Percentiles rank a stretch among this genome's conserved stretches.
Conservation (phyloP, 208 protist genomes). For the Leishmania aethiopica region DNA sequence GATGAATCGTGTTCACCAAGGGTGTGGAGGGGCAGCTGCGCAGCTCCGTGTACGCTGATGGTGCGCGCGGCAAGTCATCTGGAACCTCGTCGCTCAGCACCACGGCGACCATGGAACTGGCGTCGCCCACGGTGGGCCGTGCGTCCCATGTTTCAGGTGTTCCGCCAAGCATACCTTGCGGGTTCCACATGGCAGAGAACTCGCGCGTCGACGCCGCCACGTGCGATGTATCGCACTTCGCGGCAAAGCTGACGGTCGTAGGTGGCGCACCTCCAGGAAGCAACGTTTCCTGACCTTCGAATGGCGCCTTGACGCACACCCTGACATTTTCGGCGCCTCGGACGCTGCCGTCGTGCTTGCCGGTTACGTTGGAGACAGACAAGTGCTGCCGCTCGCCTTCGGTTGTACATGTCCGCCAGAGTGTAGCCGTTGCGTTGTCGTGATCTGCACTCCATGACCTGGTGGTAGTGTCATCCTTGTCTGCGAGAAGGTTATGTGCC, state of each 20-base stretch:
- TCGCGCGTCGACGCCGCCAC: background rate
- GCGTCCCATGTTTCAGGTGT: background rate
- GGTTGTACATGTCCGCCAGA: background rate
- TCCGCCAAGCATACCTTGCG: slow-evolving; percentile 18
- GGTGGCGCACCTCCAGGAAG: background rate
- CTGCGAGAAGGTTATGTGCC: background rate
- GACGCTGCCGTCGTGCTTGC: background rate
- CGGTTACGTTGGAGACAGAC: background rate
- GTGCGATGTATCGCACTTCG: background rate
- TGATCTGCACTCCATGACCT: slow-evolving; percentile 20
- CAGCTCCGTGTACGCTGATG: background rate
- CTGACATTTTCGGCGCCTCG: background rate
- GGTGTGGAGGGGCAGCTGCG: slow-evolving; percentile 12
- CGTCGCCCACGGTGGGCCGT: background rate
- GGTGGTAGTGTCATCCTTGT: background rate
- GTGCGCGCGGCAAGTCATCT: slow-evolving; percentile 20
- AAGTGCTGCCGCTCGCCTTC: background rate
- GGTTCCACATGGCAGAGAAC: slow-evolving; percentile 7
- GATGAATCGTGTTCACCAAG: slow-evolving; percentile 29
- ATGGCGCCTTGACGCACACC: background rate
- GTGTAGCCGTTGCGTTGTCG: background rate
- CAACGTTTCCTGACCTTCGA: background rate
- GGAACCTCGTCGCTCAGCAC: slow-evolving; percentile 20
- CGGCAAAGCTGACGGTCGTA: background rate
- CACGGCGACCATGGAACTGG: slow-evolving; percentile 21